Percentiles rank a stretch among this genome's conserved stretches.
phyloP scores from a whole-genome alignment of 306 rosid genomes.

The Argentina anserina region DNA sequence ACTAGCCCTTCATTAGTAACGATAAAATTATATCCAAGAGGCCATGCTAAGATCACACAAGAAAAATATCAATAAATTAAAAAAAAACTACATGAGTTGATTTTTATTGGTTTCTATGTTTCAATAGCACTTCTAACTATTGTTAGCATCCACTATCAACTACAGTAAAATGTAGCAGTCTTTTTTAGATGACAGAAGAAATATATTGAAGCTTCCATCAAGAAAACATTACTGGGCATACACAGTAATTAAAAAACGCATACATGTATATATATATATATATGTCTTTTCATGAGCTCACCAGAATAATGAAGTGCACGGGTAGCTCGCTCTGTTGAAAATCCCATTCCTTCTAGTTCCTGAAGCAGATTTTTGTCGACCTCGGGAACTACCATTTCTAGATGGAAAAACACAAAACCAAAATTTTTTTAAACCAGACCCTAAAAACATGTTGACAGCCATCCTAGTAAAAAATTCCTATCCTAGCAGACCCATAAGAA shows the following conservation, averaged over 20 bases:
- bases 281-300: constrained; percentile 15
- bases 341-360: constrained; percentile 94
- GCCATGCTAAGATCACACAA: background rate
- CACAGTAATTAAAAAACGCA: too few species aligned
- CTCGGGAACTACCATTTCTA: constrained; percentile 90
- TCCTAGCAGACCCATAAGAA: background rate
- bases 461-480: background rate
- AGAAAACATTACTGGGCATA: background rate
- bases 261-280: background rate
- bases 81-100: background rate
- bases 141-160: background rate
- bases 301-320: constrained; percentile 86
- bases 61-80: background rate
- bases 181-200: background rate
- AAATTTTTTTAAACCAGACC: background rate
- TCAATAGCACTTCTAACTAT: background rate
- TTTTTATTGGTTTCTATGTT: background rate
- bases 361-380: constrained; percentile 78
- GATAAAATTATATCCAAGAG: background rate
- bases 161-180: background rate
- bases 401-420: constrained; percentile 27
- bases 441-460: background rate
- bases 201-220: background rate
- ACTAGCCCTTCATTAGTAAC: background rate
- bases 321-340: constrained; percentile 69